Evolutionary conservation across 148 eudicot genomes (phyloP), one percentile per base, ranked within the genome.

Genomic region (Chenopodium quinoa): DNA sequence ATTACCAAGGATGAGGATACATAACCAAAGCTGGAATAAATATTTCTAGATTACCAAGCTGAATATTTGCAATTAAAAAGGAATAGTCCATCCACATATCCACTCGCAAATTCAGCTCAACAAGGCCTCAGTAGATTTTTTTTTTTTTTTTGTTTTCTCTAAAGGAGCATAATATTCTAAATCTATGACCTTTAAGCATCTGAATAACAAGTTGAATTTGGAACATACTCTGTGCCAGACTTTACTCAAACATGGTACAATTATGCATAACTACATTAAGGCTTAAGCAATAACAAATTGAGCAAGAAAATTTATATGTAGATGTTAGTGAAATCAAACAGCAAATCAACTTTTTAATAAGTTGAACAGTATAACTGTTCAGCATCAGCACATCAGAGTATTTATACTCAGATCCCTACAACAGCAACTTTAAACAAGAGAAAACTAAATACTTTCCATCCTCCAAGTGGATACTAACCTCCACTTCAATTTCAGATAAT

Each of bases 401-500:
- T 22, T 27, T 19, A 75, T 29, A 64, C 75, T 66, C 62, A 64
- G 52, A 80, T 72, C 62, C 20, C 14, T 27, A 62, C 23, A 44
- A 63, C 23, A 63, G 54, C 2, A 37, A 77, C 23, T 19, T 23
- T 23, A 48, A 27, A 63, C 62, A 52, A 25, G n/a, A 48, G 20
- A 63, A 46, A 52, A 25, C 2, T 63, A 4, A 25, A 64, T 52
- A n/a, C 29, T 72, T 52, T 20, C 17, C 78, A 81, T 79, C 76
- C 27, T 48, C 65, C 34, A 31, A 62, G 27, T 71, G 66, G 23
- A 73, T 25, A 58, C 88, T 82, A 80, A 96, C 99, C 99, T 97
- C 90, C 25, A 89, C 92, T 79, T 97, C 98, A 83, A 97, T 89
- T 78, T 90, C 93, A 80, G 98, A 88, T 76, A 94, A 85, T 46